phyloP scores from a whole-genome alignment of 148 eudicot genomes.

The Selenicereus undatus region DNA sequence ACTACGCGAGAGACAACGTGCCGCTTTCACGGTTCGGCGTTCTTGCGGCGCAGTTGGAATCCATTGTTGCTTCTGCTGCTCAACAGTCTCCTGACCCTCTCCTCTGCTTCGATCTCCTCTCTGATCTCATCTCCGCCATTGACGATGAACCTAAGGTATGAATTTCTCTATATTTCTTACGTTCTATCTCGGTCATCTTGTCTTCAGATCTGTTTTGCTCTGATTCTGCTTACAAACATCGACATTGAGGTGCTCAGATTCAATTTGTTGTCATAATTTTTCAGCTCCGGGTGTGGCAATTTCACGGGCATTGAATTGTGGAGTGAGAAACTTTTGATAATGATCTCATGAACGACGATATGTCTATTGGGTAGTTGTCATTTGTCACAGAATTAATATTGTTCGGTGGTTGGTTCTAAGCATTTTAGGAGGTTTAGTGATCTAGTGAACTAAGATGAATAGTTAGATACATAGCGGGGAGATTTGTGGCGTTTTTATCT shows the following conservation, averaged over 20 bases:
- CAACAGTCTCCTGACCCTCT: slow-evolving; percentile 85
- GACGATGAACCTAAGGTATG: slow-evolving; percentile 80
- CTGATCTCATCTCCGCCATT: slow-evolving; percentile 86
- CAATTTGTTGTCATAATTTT: not conserved
- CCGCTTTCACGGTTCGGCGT: slow-evolving; percentile 92
- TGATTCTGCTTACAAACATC: not conserved
- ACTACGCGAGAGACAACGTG: slow-evolving; percentile 41
- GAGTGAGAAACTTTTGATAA: not conserved
- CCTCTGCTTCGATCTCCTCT: slow-evolving; percentile 91
- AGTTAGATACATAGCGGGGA: not conserved
- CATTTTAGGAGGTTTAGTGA: not conserved
- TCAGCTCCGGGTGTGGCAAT: not conserved
- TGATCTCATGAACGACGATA: not conserved
- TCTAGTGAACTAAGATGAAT: not conserved
- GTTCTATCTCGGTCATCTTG: not conserved
- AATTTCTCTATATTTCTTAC: not conserved
- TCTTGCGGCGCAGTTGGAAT: slow-evolving; percentile 85
- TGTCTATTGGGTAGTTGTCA: not conserved
- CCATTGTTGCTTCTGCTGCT: slow-evolving; percentile 74
- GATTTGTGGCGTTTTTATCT: not conserved
- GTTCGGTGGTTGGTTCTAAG: not conserved
- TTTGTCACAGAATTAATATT: not conserved
- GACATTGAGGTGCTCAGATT: not conserved
- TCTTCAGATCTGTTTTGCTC: slow-evolving; percentile 6
- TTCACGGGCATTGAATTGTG: not conserved